Conservation (phyloP, 2,329 filamentous ascomycete genomes). For the Microcera coccophila region DNA sequence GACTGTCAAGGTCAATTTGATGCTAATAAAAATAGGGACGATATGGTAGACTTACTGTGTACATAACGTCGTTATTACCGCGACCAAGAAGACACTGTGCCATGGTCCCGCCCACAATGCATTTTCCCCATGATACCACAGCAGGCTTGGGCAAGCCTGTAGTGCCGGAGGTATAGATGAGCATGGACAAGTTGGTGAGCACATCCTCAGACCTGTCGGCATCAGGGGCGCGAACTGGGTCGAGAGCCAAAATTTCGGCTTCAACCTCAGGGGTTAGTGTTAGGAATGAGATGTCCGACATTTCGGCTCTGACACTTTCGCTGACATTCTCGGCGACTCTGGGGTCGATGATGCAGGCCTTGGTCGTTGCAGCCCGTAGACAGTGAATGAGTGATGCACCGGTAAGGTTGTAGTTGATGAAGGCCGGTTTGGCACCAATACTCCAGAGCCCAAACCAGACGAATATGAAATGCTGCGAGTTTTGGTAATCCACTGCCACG, state of each 20-base stretch:
- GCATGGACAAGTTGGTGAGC: constrained; percentile 57
- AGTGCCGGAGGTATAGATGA: constrained; percentile 85
- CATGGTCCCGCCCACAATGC: constrained; percentile 43
- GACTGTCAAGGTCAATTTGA: constrained; percentile 43
- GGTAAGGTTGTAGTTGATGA: constrained; percentile 82
- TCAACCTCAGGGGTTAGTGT: constrained; percentile 58
- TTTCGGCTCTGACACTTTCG: constrained; percentile 52
- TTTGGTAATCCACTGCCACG: constrained; percentile 77
- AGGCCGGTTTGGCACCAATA: constrained; percentile 76
- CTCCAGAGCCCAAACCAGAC: constrained; percentile 76
- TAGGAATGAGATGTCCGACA: constrained; percentile 54
- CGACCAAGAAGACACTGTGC: constrained; percentile 50
- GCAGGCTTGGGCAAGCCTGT: constrained; percentile 80
- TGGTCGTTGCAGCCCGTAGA: constrained; percentile 62
- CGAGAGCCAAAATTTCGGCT: constrained; percentile 47
- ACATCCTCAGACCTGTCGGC: constrained; percentile 48
- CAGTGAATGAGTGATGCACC: constrained; percentile 71
- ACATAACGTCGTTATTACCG: constrained; percentile 64
- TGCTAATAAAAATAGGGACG: neutral
- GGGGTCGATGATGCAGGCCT: constrained; percentile 66
- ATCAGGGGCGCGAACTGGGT: constrained; percentile 57
- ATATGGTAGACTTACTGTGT: constrained; percentile 55
- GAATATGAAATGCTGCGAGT: constrained; percentile 74
- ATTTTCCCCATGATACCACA: constrained; percentile 69
- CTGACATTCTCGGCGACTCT: constrained; percentile 52